Percentiles rank a stretch among this genome's conserved stretches.
These are phyloP conservation scores for Trifolium repens DNA, from an alignment of 306 rosid species.

Conservation along the genomic window DNA sequence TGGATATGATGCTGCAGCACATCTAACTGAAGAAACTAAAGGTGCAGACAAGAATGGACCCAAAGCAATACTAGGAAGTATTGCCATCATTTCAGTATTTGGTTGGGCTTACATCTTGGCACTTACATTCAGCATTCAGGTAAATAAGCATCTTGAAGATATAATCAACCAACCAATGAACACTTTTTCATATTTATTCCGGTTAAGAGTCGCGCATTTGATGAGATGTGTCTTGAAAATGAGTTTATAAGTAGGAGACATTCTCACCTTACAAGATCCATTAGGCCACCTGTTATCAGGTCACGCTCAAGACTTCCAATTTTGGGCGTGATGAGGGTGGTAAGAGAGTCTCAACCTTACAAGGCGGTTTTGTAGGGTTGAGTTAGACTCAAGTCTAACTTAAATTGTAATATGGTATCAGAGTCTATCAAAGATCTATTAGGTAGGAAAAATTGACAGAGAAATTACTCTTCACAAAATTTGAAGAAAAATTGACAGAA, in stretches of 20 bases:
- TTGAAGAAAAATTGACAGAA: not conserved
- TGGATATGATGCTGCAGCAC: constrained; percentile 96
- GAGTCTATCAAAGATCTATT: not conserved
- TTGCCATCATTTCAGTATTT: constrained; percentile 75
- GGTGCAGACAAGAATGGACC: constrained; percentile 93
- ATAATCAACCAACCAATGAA: not conserved
- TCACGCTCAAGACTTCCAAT: not conserved
- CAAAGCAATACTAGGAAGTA: constrained; percentile 76
- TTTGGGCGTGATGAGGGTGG: too few relatives aligned
- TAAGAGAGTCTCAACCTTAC: too few relatives aligned
- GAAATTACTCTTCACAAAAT: not conserved
- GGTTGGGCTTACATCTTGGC: constrained; percentile 94
- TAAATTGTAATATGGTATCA: not conserved
- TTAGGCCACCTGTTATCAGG: not conserved
- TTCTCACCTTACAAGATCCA: not conserved
- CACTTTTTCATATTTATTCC: not conserved
- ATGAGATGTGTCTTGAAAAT: not conserved
- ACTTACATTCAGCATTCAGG: constrained; percentile 92
- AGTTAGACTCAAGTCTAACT: not conserved
- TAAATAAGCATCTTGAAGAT: constrained; percentile 24
- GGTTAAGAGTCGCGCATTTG: not conserved
- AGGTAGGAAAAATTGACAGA: not conserved
- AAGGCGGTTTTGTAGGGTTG: too few relatives aligned
- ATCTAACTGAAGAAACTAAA: constrained; percentile 88
- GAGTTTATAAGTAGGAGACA: not conserved